phyloP scores from a whole-genome alignment of 306 rosid species.

The Corylus avellana region DNA sequence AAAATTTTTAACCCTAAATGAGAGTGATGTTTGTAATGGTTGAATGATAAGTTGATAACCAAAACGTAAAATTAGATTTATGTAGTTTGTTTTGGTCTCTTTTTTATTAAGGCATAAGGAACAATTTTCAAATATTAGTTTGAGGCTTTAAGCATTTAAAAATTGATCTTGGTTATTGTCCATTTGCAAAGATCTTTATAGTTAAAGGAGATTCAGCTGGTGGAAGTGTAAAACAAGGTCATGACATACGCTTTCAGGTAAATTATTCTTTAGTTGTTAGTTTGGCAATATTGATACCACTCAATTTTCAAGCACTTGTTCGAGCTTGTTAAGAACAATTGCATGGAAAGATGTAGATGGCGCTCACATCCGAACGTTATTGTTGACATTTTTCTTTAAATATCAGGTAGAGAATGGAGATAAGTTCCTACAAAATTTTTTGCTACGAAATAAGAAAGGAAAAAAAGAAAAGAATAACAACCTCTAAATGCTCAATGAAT shows the following conservation, averaged over 20 bases:
- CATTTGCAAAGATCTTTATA: slow-evolving; percentile 79
- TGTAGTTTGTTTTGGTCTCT: not conserved
- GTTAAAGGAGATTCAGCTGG: slow-evolving; percentile 99
- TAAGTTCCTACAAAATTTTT: slow-evolving; percentile 4
- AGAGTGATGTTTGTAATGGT: not conserved
- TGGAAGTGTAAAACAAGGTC: slow-evolving; percentile 98
- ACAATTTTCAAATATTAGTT: not conserved
- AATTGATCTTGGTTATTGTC: slow-evolving; percentile 15
- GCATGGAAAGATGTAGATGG: slow-evolving; percentile 65
- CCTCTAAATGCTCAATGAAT: slow-evolving; percentile 7
- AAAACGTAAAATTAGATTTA: not conserved
- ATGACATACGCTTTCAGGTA: slow-evolving; percentile 98
- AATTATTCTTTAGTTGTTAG: slow-evolving; percentile 12
- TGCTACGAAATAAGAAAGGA: not conserved
- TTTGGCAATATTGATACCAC: slow-evolving; percentile 13
- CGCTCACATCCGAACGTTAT: slow-evolving; percentile 88
- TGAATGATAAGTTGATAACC: not conserved
- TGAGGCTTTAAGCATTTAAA: not conserved
- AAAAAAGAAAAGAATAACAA: not conserved
- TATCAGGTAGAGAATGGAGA: slow-evolving; percentile 63
- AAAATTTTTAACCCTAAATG: not conserved
- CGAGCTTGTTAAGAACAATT: not conserved
- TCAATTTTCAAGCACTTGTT: not conserved
- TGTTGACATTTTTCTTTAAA: slow-evolving; percentile 90
- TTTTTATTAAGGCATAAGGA: not conserved